Percentiles rank a stretch among this genome's conserved stretches.
phyloP scores from a whole-genome alignment of 2,329 filamentous ascomycete genomes.

The Fusarium oxysporum region DNA sequence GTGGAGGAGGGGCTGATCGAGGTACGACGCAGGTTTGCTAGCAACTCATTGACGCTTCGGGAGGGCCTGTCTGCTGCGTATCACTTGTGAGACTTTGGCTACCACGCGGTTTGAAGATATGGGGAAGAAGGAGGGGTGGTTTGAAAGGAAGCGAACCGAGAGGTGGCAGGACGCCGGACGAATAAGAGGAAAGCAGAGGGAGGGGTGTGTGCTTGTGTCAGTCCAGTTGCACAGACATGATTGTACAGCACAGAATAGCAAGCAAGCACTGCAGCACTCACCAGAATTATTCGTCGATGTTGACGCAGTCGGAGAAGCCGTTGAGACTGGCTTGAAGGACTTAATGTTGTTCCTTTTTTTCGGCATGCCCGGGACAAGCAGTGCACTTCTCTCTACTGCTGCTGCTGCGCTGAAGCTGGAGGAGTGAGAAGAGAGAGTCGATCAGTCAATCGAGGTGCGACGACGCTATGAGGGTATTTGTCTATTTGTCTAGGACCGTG shows the following conservation, averaged over 20 bases:
- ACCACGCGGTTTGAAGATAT: conserved; percentile 44
- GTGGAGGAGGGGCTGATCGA: conserved; percentile 48
- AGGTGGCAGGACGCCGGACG: conserved; percentile 32
- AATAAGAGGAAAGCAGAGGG: conserved; percentile 4
- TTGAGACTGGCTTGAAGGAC: conserved; percentile 69
- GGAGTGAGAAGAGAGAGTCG: conserved; percentile 18
- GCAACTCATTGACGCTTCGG: conserved; percentile 68
- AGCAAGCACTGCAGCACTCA: conserved; percentile 35
- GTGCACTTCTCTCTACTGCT: background rate
- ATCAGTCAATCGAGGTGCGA: conserved; percentile 23
- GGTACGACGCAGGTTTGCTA: conserved; percentile 66
- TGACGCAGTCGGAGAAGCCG: conserved; percentile 57
- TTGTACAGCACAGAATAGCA: background rate
- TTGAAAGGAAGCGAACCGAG: conserved; percentile 44
- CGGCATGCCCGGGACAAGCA: conserved; percentile 62
- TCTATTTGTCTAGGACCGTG: conserved; percentile 33
- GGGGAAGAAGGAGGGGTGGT: conserved; percentile 23
- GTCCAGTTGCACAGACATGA: background rate
- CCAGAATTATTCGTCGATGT: conserved; percentile 43
- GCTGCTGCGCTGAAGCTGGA: conserved; percentile 2
- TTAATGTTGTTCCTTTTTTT: conserved; percentile 69
- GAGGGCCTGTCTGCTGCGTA: conserved; percentile 49
- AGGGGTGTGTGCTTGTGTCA: conserved; percentile 34
- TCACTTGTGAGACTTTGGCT: conserved; percentile 45
- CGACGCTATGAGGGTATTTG: conserved; percentile 27